Base-by-base conservation (phyloP, 2,329 filamentous ascomycete genomes). In the Beauveria sp. region DNA sequence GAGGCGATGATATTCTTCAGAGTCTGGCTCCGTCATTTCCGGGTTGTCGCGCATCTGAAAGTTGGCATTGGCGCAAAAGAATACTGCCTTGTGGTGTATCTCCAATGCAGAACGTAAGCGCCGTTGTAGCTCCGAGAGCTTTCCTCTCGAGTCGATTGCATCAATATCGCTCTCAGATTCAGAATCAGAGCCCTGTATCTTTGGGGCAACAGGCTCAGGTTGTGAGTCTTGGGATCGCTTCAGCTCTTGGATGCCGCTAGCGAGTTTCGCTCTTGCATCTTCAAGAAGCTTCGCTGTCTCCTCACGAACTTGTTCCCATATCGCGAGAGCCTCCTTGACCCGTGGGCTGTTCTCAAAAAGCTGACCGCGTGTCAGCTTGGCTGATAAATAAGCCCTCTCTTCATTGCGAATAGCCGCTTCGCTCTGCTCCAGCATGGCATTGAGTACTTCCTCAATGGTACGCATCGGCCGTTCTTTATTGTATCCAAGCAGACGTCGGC, bases 371-470 rank as follows among this genome's bases (percentile, higher is more conserved):
- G 81, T 83, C 50, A 96, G 76, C 64, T 84, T 85, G 40, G 80
- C 80, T 2, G 83, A 71, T 7, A 96, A 78, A 53, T 88, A 79
- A 2, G 80, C 76, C 58, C 91, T 84, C 69, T 95, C 88, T 62
- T 93, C 87, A 0, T 81, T 75, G 57, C 87, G 83, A 62, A 93
- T 83, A 1, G 76, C 71, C 6, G 78, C 78, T 62, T 93, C 89
- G 49, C 88, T 92, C 69, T 93, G 87, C 61, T 96, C 91, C 62
- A 97, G 88, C 93, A 99, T 97, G 5, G 88, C 86, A 65, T 91
- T 88, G 12, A 99, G 78, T 1, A 98, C 93, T 72, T 98, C 90
- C 20, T 87, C 84, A 1, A 96, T 88, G 0, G 93, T 96, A 14
- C 90, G 83, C 65, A 97, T 79, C 0, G 90, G 88, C 0, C 84